Evolutionary conservation across 768 basidiomycete genomes (phyloP), one percentile per base, ranked within the genome.

Genomic region (Pulveroboletus sp.): DNA sequence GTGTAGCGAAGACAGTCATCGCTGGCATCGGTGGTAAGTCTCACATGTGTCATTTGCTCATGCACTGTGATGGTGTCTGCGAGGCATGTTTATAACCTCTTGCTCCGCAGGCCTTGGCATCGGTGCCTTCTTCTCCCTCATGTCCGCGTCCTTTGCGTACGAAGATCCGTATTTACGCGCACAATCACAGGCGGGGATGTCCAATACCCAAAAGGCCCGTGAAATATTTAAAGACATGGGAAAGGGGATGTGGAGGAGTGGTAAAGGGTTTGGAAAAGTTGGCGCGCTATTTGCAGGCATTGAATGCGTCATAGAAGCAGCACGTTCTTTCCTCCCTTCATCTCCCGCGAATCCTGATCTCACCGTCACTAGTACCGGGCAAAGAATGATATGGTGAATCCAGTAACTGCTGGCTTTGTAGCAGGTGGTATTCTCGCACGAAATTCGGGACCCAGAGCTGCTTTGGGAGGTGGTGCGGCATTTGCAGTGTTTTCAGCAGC

Each of bases 201-300:
- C 70, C 51, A 80, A 80, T 38, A 74, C 77, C 20, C 88, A 94
- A 65, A 94, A 94, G 60, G 87, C 92, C 1, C 75, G 80, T 38
- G 82, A 85, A 56, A 81, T 95, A 31, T 88, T 97, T 67, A 90
- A 83, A 63, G 94, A 97, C 51, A 97, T 97, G 90, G 94, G 94
- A 1, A 81, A 77, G 56, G 87, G 85, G 29, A 95, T 97, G 92
- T 92, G 82, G 82, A 75, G 77, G 24, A 88, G 77, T 41, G 94
- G 95, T 17, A 94, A 87, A 67, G 87, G 92, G 1, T 97, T 97
- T 61, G 94, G 84, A 0, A 94, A 93, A 73, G 91, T 98, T 39
- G 95, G 93, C 16, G 90, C 90, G 12, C 62, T 98, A 37, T 98
- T 90, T 65, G 87, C 93, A n/a, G 94, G 94, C 23, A 83, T 91